A percentile compares a stretch with the other conserved stretches of the same genome.
These are phyloP conservation scores for Gymnopilus dilepis DNA, from an alignment of 768 basidiomycete species.

Conservation along the genomic window DNA sequence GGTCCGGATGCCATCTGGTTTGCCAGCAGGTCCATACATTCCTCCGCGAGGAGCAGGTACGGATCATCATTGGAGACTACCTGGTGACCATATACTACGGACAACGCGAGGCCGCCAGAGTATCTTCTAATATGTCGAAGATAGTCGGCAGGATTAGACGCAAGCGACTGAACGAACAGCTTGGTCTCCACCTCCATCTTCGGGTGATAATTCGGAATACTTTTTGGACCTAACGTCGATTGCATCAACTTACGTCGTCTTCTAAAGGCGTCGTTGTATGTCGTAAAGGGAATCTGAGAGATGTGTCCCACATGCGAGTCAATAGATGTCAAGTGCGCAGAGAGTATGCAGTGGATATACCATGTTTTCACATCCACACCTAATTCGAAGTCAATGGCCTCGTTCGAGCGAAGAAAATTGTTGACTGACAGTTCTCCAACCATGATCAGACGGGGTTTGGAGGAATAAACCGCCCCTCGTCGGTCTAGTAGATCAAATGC, in stretches of 20 bases:
- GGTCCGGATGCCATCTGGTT: constrained; percentile 5
- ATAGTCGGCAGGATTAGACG: constrained; percentile 27
- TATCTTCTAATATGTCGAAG: constrained; percentile 33
- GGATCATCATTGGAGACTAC: constrained; percentile 22
- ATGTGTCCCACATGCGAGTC: not conserved
- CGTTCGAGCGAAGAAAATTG: not conserved
- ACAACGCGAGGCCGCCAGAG: constrained; percentile 10
- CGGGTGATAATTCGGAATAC: constrained; percentile 24
- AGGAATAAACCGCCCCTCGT: constrained; percentile 50
- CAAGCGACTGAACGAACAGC: constrained; percentile 28
- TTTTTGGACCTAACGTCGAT: constrained; percentile 27
- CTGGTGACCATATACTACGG: constrained; percentile 48
- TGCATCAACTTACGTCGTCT: constrained; percentile 26
- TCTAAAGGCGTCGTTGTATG: constrained; percentile 2
- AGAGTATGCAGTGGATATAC: constrained; percentile 32
- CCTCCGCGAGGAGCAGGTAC: constrained; percentile 15
- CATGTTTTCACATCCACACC: constrained; percentile 68
- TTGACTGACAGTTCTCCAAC: constrained; percentile 20
- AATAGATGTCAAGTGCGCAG: not conserved
- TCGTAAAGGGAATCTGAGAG: constrained; percentile 1
- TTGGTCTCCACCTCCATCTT: constrained; percentile 27
- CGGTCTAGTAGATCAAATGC: constrained; percentile 50
- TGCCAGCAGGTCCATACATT: constrained; percentile 4
- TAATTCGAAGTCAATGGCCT: constrained; percentile 13
- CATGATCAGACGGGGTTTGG: constrained; percentile 33